Conservation (phyloP, 352 stramenopile genomes). For the Pythium brachiatum region DNA sequence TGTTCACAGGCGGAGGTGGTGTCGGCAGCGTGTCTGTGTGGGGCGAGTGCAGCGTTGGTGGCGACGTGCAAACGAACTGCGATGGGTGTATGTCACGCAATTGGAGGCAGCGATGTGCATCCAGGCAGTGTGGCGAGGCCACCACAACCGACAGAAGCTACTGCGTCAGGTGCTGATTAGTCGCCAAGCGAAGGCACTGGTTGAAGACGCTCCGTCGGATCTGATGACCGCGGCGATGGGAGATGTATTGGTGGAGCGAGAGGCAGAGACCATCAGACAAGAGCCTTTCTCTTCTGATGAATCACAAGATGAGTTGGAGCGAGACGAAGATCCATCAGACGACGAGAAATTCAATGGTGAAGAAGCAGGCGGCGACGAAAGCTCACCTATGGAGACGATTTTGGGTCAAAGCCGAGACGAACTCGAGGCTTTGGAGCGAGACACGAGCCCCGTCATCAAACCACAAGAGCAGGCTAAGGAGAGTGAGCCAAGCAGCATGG, state of each 20-base stretch:
- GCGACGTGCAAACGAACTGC: conserved; percentile 20
- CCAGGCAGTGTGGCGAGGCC: conserved; percentile 43
- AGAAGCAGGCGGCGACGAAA: not conserved
- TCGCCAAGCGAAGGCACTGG: not conserved
- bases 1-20: conserved; percentile 28
- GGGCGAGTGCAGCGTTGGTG: conserved; percentile 50
- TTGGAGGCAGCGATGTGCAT: conserved; percentile 45
- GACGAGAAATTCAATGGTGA: not conserved
- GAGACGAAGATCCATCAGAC: not conserved
- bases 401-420: not conserved
- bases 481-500: too few relatives aligned
- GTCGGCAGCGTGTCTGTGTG: not conserved
- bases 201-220: not conserved
- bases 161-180: not conserved
- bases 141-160: conserved; percentile 3
- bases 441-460: too few relatives aligned
- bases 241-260: not conserved
- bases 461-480: too few relatives aligned
- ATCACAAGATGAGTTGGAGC: not conserved
- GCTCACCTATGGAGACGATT: not conserved
- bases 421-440: not conserved
- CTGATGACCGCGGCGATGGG: conserved; percentile 1
- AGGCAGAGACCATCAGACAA: not conserved
- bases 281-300: too few relatives aligned
- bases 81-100: conserved; percentile 27